Evolutionary conservation across 306 rosid species (phyloP).

Genomic region (Begonia peltatifolia): DNA sequence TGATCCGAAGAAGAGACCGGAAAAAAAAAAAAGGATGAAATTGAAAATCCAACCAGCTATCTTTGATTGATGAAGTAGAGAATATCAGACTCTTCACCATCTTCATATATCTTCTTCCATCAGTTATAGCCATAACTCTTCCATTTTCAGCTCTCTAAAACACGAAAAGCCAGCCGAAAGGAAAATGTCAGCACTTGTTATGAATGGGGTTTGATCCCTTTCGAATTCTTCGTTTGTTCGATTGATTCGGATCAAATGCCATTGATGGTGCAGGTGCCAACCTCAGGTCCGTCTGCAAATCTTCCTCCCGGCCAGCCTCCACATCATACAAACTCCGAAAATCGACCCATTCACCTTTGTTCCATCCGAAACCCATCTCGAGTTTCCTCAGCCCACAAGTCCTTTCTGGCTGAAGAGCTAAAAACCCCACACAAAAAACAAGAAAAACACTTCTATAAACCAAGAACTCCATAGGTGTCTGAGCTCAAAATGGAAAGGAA

Average conservation of each 20-base stretch:
- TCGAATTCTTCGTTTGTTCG: conserved; percentile 54
- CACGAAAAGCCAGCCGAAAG: too few relatives aligned
- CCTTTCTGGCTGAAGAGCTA: conserved; percentile 48
- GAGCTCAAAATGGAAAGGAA: too few relatives aligned
- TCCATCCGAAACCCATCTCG: conserved; percentile 60
- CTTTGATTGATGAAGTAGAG: too few relatives aligned
- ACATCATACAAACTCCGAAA: conserved; percentile 27
- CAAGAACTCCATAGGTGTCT: conserved; percentile 33
- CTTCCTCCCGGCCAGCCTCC: conserved; percentile 13
- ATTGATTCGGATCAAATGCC: conserved; percentile 50
- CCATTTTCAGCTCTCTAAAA: too few relatives aligned
- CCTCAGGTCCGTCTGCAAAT: conserved; percentile 30
- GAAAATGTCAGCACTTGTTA: conserved; percentile 44
- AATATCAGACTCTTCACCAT: too few relatives aligned
- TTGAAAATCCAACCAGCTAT: too few relatives aligned
- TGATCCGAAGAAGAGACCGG: too few relatives aligned
- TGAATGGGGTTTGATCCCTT: conserved; percentile 93
- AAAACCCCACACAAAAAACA: conserved; percentile 36
- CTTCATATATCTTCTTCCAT: too few relatives aligned
- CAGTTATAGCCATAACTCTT: too few relatives aligned
- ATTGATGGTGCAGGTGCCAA: conserved; percentile 63
- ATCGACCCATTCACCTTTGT: conserved; percentile 21
- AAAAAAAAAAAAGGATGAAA: too few relatives aligned
- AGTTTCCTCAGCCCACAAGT: conserved; percentile 48
- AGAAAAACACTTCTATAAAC: conserved; percentile 27